A percentile compares a stretch with the other conserved stretches of the same genome.
These are phyloP conservation scores for Fraxinus platypoda DNA, from an alignment of 305 asterid genomes.

Conservation along the genomic window DNA sequence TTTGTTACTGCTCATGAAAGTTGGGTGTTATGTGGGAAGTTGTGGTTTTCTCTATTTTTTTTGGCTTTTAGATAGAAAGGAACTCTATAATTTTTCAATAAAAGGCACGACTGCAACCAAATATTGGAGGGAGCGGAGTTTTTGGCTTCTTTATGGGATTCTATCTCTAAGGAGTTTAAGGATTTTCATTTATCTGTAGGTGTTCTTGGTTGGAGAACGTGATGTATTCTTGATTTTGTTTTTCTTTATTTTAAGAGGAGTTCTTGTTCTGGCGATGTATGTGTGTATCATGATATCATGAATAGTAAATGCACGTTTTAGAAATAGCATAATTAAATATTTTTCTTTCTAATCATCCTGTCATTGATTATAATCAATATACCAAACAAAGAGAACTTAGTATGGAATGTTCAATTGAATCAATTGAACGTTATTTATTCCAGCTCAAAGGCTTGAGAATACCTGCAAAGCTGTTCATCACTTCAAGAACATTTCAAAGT, in stretches of 20 bases:
- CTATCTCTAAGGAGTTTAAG: neutral
- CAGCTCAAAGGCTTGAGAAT: neutral
- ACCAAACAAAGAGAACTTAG: neutral
- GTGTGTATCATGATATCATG: neutral
- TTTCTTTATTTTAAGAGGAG: neutral
- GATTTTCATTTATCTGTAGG: neutral
- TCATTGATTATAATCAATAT: neutral
- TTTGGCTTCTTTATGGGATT: neutral
- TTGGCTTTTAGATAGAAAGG: neutral
- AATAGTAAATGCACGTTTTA: neutral
- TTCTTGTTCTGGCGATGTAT: neutral
- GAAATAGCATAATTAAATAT: neutral
- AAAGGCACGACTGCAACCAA: neutral
- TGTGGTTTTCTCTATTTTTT: neutral
- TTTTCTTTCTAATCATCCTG: neutral
- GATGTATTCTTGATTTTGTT: neutral
- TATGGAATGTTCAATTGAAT: neutral
- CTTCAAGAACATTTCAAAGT: neutral
- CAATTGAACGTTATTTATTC: neutral
- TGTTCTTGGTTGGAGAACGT: neutral
- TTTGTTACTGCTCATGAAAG: neutral
- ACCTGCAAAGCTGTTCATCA: neutral
- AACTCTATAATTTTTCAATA: neutral
- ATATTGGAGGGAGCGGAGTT: neutral
- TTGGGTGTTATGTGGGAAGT: neutral